Percentiles rank a stretch among this genome's conserved stretches.
Conservation (phyloP, 306 rosid species). For the Vachellia pachyceras region DNA sequence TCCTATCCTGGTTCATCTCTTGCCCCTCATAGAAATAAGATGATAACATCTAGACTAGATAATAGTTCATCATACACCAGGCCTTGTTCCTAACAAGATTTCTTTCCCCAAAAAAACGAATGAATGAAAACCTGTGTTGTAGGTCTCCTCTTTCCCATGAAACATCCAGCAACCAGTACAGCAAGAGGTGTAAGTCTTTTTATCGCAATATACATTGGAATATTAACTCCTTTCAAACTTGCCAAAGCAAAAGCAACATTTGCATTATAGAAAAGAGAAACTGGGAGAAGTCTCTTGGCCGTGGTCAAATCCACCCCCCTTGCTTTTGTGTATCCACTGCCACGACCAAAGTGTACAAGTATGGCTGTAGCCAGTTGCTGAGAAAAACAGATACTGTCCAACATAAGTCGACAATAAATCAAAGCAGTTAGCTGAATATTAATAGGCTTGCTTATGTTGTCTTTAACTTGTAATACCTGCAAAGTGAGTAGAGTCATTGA, state of each 20-base stretch:
- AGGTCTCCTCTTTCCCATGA: constrained; percentile 80
- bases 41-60: neutral
- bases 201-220: constrained; percentile 97
- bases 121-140: constrained; percentile 62
- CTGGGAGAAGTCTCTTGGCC: constrained; percentile 77
- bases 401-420: constrained; percentile 16
- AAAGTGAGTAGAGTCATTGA: constrained; percentile 90
- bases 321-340: constrained; percentile 75
- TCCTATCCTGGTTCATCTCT: neutral
- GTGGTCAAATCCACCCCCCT: constrained; percentile 65
- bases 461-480: constrained; percentile 59
- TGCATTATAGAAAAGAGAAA: constrained; percentile 88
- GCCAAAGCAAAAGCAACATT: constrained; percentile 98
- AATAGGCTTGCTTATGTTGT: neutral
- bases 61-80: neutral
- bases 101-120: neutral
- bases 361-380: constrained; percentile 83
- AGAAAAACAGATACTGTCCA: constrained; percentile 17
- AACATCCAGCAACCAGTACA: constrained; percentile 77
- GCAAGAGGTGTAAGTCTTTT: constrained; percentile 99
- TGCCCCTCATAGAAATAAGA: neutral
- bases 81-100: neutral
- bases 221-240: constrained; percentile 94
- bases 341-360: constrained; percentile 76
- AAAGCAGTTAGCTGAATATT: neutral